Base-by-base conservation (phyloP, 345 rosid species). In the Capsella bursapastoris region DNA sequence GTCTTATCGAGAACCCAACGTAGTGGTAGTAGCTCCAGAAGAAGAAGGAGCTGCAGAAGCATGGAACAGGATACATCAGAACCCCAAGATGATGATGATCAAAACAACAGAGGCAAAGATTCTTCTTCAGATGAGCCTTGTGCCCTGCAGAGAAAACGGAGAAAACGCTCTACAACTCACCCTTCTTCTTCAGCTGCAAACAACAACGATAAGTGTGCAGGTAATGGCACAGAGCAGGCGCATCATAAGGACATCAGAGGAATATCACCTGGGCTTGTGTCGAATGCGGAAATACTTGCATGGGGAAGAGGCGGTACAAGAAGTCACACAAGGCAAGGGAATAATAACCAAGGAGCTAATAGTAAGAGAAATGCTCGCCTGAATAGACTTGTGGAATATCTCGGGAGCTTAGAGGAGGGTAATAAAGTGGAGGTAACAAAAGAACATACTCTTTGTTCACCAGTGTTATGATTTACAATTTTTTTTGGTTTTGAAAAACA, bases 221-320 rank as follows among this genome's bases (percentile, higher is more conserved):
- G 85, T 49, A 82, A 86, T 84, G 97, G 79, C 53, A 34, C 70
- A 71, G 96, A 94, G 72, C 71, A 70, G 43, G 32, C 7, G 71
- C 73, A 53, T 78, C 79, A 55, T 64, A 78, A 79, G 71, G 96
- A 88, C 50, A 79, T 70, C 78, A 77, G 90, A 78, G 93, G 86
- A 75, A 76, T 83, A 76, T 81, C 92, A 66, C 96, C 96, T 29
- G 94, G 90, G 49, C 90, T 85, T 60, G 86, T 80, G 15, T 85
- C 88, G 90, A 93, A 82, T 74, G 65, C 85, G 2, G 98, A 93
- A 69, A 72, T 79, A 84, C 90, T 87, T 85, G 91, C 86, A 51
- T 93, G 98, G 98, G 98, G 98, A 45, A 83, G 85, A 84, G 98
- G 97, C 45, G 97, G 97, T 47, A 68, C 87, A 57, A 83, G 98